A percentile compares a stretch with the other conserved stretches of the same genome.
These are phyloP conservation scores for Umbellularia californica DNA, from an alignment of 164 flowering plant species.

Conservation along the genomic window DNA sequence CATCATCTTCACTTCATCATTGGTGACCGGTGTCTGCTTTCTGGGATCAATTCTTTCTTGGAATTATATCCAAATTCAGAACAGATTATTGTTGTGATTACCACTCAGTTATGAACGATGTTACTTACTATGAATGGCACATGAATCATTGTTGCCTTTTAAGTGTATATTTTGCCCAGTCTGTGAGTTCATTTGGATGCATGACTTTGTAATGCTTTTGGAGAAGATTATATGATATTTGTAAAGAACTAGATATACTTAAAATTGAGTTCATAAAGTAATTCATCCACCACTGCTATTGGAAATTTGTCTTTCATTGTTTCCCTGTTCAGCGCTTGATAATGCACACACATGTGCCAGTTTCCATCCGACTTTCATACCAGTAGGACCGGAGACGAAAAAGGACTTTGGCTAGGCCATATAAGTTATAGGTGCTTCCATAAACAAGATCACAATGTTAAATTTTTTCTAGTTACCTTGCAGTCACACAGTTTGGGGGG, in stretches of 20 bases:
- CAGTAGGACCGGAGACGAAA: not conserved
- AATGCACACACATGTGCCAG: conserved; percentile 3
- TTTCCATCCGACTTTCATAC: not conserved
- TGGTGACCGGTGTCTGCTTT: not conserved
- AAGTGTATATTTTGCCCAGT: not conserved
- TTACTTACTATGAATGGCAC: not conserved
- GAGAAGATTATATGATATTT: not conserved
- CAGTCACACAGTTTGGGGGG: not conserved
- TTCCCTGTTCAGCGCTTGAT: not conserved
- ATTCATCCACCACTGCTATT: conserved; percentile 3
- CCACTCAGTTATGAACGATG: not conserved
- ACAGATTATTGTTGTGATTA: not conserved
- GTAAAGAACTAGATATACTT: not conserved
- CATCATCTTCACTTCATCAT: not conserved
- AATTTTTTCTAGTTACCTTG: not conserved
- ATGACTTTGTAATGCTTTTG: not conserved
- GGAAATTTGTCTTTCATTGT: not conserved
- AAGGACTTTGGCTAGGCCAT: not conserved
- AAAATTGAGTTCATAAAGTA: not conserved
- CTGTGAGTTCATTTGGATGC: not conserved
- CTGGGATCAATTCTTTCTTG: not conserved
- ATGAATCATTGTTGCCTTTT: not conserved
- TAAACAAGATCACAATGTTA: not conserved
- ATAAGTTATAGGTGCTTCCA: not conserved
- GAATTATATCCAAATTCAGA: not conserved